phyloP scores from a whole-genome alignment of 2,329 filamentous ascomycete species.

The Colletotrichum scovillei region DNA sequence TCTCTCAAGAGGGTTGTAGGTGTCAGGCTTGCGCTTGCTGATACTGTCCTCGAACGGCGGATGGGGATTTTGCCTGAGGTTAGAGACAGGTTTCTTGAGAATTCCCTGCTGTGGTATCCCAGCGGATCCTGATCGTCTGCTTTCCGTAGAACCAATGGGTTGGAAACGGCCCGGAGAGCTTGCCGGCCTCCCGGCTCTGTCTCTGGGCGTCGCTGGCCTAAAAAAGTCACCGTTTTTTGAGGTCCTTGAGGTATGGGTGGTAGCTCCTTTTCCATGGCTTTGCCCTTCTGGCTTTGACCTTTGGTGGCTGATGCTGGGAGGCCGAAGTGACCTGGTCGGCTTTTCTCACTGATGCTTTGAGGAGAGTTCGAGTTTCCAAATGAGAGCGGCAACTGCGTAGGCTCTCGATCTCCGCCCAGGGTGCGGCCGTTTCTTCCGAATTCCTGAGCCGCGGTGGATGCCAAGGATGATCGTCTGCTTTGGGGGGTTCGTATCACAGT shows the following conservation, averaged over 20 bases:
- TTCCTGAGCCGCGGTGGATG: neutral
- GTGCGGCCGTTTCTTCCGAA: neutral
- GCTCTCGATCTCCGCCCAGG: neutral
- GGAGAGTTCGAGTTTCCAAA: neutral
- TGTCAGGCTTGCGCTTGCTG: neutral
- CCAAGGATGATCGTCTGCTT: slow-evolving; percentile 37
- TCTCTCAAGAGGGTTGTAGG: neutral
- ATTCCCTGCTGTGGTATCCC: neutral
- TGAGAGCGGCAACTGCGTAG: neutral
- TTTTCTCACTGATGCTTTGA: neutral
- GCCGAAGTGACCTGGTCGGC: neutral
- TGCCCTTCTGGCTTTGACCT: neutral
- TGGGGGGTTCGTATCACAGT: slow-evolving; percentile 52
- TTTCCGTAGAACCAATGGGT: neutral
- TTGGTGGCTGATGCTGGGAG: neutral
- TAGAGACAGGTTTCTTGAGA: neutral
- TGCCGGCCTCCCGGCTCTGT: slow-evolving; percentile 1
- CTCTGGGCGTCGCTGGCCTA: slow-evolving; percentile 23
- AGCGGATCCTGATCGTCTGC: neutral
- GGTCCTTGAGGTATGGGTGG: neutral
- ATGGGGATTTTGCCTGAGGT: neutral
- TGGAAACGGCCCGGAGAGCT: slow-evolving; percentile 12
- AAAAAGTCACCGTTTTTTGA: slow-evolving; percentile 36
- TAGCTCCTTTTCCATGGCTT: neutral
- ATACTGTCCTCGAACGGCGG: neutral